phyloP scores from a whole-genome alignment of 2,329 filamentous ascomycete species.

The Xylaria sp. region DNA sequence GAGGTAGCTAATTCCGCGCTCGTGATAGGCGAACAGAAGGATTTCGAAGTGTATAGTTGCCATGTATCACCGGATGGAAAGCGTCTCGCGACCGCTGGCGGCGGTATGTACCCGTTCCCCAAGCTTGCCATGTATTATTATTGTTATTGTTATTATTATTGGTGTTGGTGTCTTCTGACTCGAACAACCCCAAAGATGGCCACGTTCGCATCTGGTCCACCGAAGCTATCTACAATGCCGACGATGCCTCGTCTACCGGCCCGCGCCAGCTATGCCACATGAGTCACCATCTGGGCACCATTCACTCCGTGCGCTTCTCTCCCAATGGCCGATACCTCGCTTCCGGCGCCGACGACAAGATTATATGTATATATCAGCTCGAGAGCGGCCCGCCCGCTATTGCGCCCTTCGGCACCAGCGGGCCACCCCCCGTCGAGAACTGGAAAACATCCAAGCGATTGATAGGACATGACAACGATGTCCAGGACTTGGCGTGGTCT shows the following conservation, averaged over 20 bases:
- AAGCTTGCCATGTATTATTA: constrained; percentile 1
- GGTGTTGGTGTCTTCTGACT: constrained; percentile 18
- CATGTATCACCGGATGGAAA: constrained; percentile 95
- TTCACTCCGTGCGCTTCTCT: constrained; percentile 96
- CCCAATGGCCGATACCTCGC: constrained; percentile 95
- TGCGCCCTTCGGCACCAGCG: constrained; percentile 81
- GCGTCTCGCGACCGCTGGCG: constrained; percentile 91
- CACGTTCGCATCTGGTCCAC: constrained; percentile 98
- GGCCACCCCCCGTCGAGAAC: constrained; percentile 93
- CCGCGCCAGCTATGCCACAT: constrained; percentile 97
- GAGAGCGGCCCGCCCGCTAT: constrained; percentile 83
- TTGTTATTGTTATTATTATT: constrained; percentile 5
- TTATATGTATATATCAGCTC: constrained; percentile 95
- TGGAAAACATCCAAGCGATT: constrained; percentile 96
- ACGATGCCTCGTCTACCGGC: constrained; percentile 75
- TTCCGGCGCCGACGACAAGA: constrained; percentile 97
- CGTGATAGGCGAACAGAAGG: constrained; percentile 85
- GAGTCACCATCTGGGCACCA: constrained; percentile 97
- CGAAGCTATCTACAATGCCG: constrained; percentile 87
- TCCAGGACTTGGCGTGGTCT: constrained; percentile 98
- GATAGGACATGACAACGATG: constrained; percentile 97
- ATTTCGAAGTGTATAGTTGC: constrained; percentile 98
- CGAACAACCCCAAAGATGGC: constrained; percentile 70
- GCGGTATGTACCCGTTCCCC: constrained; percentile 68
- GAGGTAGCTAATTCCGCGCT: constrained; percentile 33